Evolutionary conservation across 2,329 filamentous ascomycete genomes (phyloP).

Genomic region (Fusarium praegraminearum): DNA sequence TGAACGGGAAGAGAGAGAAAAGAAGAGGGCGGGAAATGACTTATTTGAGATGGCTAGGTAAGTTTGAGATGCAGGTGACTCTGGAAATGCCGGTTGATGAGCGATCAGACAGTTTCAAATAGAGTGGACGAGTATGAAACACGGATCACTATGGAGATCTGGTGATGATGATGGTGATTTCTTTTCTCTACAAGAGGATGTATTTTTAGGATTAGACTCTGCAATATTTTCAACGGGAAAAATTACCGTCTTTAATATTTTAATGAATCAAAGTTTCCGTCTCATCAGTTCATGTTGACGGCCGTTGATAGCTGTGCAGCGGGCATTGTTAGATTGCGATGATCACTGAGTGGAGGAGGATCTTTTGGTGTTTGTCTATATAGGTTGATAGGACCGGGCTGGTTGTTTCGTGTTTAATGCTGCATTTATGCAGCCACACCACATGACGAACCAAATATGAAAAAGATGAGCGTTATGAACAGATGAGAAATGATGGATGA

Average conservation of each 20-base stretch:
- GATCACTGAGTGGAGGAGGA: conserved; percentile 13
- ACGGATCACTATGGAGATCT: conserved; percentile 16
- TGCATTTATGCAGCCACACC: conserved; percentile 19
- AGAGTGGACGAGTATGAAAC: conserved; percentile 33
- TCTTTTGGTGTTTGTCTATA: conserved; percentile 31
- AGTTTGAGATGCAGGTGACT: conserved; percentile 1
- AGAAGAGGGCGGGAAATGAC: background rate
- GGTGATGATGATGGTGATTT: background rate
- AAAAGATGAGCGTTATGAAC: background rate
- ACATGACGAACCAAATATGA: background rate
- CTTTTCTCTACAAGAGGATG: background rate
- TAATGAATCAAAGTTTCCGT: background rate
- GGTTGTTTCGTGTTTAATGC: conserved; percentile 26
- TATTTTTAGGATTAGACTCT: background rate
- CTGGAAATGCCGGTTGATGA: background rate
- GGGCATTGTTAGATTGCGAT: conserved; percentile 28
- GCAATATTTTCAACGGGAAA: background rate
- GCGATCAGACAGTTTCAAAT: conserved; percentile 44
- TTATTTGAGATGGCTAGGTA: background rate
- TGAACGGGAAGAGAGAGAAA: background rate
- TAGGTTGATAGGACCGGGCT: conserved; percentile 12
- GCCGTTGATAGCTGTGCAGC: background rate
- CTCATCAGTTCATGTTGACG: conserved; percentile 1
- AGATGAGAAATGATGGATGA: background rate
- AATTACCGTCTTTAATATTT: background rate